Conservation (phyloP, 257 asterid genomes). For the Nicotiana sylvestris region DNA sequence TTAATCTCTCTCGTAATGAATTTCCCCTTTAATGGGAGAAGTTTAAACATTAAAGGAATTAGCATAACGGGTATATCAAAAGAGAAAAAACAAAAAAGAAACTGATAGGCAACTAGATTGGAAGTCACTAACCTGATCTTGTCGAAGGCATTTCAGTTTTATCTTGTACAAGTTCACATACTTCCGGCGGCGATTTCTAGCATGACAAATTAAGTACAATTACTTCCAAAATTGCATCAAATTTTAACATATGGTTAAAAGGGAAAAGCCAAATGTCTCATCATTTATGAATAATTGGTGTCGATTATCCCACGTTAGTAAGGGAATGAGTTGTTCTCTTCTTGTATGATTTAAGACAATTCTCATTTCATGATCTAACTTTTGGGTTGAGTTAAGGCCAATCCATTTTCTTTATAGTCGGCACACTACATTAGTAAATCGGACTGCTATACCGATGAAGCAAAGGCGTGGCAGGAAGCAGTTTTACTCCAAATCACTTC, state of each 20-base stretch:
- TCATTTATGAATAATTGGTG: constrained; percentile 7
- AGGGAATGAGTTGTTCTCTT: background rate
- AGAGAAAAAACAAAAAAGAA: background rate
- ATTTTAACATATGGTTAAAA: background rate
- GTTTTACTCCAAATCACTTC: background rate
- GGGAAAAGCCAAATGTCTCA: background rate
- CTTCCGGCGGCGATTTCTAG: constrained; percentile 72
- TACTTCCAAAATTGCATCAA: constrained; percentile 11
- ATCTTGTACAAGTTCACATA: constrained; percentile 77
- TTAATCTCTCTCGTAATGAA: background rate
- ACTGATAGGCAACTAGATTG: constrained; percentile 7
- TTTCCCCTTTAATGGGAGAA: background rate
- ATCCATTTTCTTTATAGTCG: background rate
- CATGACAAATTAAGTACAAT: constrained; percentile 17
- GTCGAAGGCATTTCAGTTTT: constrained; percentile 76
- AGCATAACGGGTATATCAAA: background rate
- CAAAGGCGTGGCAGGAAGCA: background rate
- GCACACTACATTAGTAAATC: background rate
- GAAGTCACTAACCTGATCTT: constrained; percentile 63
- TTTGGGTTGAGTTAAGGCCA: background rate
- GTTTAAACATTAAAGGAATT: background rate
- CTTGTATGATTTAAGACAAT: background rate
- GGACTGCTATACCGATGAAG: background rate
- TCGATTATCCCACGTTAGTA: background rate
- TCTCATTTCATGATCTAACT: background rate